Evolutionary conservation across 108 stramenopile genomes (phyloP), one percentile per base, ranked within the genome.

Genomic region (Cyclostephanos tholiformis): DNA sequence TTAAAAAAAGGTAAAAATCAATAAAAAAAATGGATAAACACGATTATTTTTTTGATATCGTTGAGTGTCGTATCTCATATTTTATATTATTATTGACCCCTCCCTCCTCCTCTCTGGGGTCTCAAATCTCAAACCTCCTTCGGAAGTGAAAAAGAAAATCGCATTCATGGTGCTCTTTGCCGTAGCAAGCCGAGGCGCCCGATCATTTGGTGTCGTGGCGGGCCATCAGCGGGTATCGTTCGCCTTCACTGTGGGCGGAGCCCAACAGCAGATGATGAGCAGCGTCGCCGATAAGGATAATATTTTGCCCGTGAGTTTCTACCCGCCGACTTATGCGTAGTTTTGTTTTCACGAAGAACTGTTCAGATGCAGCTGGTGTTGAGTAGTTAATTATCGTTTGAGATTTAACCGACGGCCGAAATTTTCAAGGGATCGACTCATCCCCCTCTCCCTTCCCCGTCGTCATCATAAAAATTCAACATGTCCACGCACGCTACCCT

Each of bases 201-300:
- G 50, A 36, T 50, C 44, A 51, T 30, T 36, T 25, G 57, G 50
- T 14, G 39, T 19, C 26, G 51, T 62, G 64, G 53, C 53, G 38
- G 41, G 25, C 23, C 64, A 65, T 1, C 69, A 58, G 58, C 58
- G 57, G 41, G 43, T 13, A 52, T 35, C 65, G 16, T 20, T 39
- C 67, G 67, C 67, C 29, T 52, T 53, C 41, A 59, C 57, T 27
- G 46, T 72, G 26, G 53, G 69, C 2, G 41, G 69, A 58, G 38
- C 51, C 39, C 68, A 66, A 39, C 75, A 76, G 29, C 48, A 50
- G 67, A 58, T 58, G 57, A 58, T 58, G 61, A 62, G 61, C 36
- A 77, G 76, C 53, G 76, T 77, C 20, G 76, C 76, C 32, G 76
- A 77, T 32, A 77, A 25, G 50, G 77, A 79, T 50, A 79, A 74